phyloP scores from a whole-genome alignment of 2,329 filamentous ascomycete genomes.

The Aspergillus glaucus region DNA sequence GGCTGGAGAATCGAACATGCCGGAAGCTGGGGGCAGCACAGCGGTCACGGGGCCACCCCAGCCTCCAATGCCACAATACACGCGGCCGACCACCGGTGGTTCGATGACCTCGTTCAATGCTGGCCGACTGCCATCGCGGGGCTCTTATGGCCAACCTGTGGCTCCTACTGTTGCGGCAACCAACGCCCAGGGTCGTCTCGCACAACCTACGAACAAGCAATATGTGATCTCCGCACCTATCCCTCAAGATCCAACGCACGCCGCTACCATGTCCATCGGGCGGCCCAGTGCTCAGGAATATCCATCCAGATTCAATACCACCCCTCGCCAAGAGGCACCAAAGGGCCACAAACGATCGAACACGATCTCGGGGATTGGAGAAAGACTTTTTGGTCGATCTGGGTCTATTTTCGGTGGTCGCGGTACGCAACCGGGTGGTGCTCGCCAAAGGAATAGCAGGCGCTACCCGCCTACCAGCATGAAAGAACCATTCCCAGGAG shows the following conservation, averaged over 20 bases:
- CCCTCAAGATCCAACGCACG: conserved; percentile 49
- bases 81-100: conserved; percentile 72
- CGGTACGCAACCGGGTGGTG: conserved; percentile 24
- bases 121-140: conserved; percentile 62
- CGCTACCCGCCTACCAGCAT: conserved; percentile 90
- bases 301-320: conserved; percentile 53
- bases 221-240: conserved; percentile 67
- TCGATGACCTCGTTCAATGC: conserved; percentile 63
- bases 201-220: conserved; percentile 66
- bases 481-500: conserved; percentile 61
- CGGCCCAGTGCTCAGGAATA: conserved; percentile 55
- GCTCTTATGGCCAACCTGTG: conserved; percentile 81
- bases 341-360: conserved; percentile 61
- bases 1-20: conserved; percentile 10
- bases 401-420: conserved; percentile 71
- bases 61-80: conserved; percentile 32
- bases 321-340: conserved; percentile 45
- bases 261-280: conserved; percentile 50
- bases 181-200: conserved; percentile 82
- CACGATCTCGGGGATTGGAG: conserved; percentile 74
- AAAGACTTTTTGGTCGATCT: conserved; percentile 77
- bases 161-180: conserved; percentile 82
- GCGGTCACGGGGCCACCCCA: conserved; percentile 38
- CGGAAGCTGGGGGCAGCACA: conserved; percentile 5
- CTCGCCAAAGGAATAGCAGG: conserved; percentile 49